These are phyloP conservation scores for Xylaria polymorpha DNA, from an alignment of 2,329 filamentous ascomycete species.

Conservation along the genomic window DNA sequence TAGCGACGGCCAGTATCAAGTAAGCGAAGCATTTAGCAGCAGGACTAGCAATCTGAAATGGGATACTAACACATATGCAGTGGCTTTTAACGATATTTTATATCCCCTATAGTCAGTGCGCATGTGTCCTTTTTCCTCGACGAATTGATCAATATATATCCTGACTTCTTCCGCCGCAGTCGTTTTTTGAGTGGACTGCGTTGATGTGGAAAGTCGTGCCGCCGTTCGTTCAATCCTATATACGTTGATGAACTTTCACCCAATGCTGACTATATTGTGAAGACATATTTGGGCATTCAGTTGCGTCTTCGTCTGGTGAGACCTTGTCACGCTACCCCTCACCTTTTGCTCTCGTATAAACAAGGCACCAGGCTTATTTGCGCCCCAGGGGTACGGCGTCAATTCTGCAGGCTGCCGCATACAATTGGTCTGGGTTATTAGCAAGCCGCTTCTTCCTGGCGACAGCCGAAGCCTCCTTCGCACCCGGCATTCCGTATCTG, in stretches of 20 bases:
- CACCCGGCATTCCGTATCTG: conserved; percentile 51
- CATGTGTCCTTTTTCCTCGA: neutral
- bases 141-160: neutral
- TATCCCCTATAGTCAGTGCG: conserved; percentile 55
- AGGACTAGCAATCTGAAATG: neutral
- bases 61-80: conserved; percentile 38
- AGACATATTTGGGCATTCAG: conserved; percentile 47
- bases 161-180: conserved; percentile 43
- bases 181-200: conserved; percentile 55
- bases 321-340: neutral
- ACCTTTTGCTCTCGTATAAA: neutral
- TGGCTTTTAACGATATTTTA: conserved; percentile 60
- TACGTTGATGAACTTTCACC: neutral
- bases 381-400: conserved; percentile 47
- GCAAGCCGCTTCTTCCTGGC: conserved; percentile 50
- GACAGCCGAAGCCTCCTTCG: conserved; percentile 49
- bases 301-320: conserved; percentile 49
- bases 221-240: conserved; percentile 48
- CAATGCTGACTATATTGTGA: conserved; percentile 24
- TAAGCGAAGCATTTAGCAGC: conserved; percentile 28
- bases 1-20: conserved; percentile 54
- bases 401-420: conserved; percentile 48
- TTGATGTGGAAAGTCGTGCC: conserved; percentile 57
- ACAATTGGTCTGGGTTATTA: conserved; percentile 49
- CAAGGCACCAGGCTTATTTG: conserved; percentile 5